Evolutionary conservation across 345 rosid genomes (phyloP).

Genomic region (Citrus australasica): DNA sequence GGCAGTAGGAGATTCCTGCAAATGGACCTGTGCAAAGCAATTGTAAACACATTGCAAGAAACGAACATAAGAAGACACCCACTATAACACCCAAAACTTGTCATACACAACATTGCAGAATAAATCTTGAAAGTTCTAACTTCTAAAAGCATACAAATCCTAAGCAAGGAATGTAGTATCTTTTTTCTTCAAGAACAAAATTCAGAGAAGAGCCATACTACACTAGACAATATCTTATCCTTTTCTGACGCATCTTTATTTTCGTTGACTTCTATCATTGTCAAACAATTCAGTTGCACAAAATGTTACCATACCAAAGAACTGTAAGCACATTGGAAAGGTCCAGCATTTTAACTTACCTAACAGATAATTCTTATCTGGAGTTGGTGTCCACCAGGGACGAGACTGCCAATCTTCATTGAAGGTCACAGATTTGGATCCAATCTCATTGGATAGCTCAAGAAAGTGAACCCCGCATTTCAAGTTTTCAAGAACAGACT

Average conservation of each 20-base stretch:
- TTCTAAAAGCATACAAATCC: background rate
- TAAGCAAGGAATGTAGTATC: background rate
- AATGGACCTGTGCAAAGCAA: conserved; percentile 65
- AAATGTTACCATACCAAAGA: conserved; percentile 2
- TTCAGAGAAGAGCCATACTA: background rate
- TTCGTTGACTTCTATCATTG: background rate
- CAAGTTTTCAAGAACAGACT: conserved; percentile 73
- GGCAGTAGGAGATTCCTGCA: conserved; percentile 66
- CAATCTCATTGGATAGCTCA: conserved; percentile 81
- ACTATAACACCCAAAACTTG: background rate
- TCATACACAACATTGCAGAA: background rate
- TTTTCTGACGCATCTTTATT: background rate
- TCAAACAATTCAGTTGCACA: background rate
- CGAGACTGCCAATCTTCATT: conserved; percentile 89
- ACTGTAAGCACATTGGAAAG: background rate
- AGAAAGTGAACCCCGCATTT: conserved; percentile 60
- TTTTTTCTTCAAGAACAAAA: background rate
- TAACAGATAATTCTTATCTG: conserved; percentile 75
- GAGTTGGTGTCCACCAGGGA: conserved; percentile 97
- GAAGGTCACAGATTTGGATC: conserved; percentile 58
- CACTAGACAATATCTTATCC: background rate
- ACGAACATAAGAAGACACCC: background rate
- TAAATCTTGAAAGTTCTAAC: background rate
- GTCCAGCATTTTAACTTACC: conserved; percentile 39
- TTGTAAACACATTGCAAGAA: conserved; percentile 4